Evolutionary conservation across 2,329 filamentous ascomycete genomes (phyloP).

Genomic region (Aspergillus sp.): DNA sequence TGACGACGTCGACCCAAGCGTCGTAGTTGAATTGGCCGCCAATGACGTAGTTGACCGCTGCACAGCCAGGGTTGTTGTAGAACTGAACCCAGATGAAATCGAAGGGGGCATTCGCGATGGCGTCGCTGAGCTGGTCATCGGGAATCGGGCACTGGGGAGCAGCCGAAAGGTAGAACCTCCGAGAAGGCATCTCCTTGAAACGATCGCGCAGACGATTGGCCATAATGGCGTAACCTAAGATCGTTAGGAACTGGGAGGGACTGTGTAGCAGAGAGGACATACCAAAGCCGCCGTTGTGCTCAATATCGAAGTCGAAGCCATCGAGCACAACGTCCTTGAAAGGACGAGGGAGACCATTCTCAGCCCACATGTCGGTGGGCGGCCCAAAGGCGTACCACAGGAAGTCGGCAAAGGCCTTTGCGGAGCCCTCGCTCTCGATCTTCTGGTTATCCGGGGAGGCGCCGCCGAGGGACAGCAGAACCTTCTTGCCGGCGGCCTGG

Average conservation of each 20-base stretch:
- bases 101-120: conserved; percentile 37
- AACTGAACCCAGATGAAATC: conserved; percentile 49
- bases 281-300: conserved; percentile 23
- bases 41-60: conserved; percentile 36
- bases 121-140: conserved; percentile 38
- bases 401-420: conserved; percentile 40
- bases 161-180: conserved; percentile 42
- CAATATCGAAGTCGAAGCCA: conserved; percentile 46
- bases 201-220: conserved; percentile 38
- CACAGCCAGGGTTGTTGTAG: conserved; percentile 46
- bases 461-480: conserved; percentile 42
- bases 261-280: conserved; percentile 5
- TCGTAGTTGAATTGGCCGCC: conserved; percentile 38
- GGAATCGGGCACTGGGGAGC: conserved; percentile 46
- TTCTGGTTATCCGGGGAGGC: conserved; percentile 32
- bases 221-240: conserved; percentile 38
- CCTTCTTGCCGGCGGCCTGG: conserved; percentile 34
- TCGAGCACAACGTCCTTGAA: conserved; percentile 40
- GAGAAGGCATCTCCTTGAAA: conserved; percentile 25
- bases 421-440: conserved; percentile 32
- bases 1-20: conserved; percentile 36
- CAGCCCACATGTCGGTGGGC: conserved; percentile 18
- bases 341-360: conserved; percentile 34
- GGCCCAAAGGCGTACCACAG: conserved; percentile 45
- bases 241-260: background rate